Conservation (phyloP, 2,329 filamentous ascomycete genomes). For the Penicillium sp. region DNA sequence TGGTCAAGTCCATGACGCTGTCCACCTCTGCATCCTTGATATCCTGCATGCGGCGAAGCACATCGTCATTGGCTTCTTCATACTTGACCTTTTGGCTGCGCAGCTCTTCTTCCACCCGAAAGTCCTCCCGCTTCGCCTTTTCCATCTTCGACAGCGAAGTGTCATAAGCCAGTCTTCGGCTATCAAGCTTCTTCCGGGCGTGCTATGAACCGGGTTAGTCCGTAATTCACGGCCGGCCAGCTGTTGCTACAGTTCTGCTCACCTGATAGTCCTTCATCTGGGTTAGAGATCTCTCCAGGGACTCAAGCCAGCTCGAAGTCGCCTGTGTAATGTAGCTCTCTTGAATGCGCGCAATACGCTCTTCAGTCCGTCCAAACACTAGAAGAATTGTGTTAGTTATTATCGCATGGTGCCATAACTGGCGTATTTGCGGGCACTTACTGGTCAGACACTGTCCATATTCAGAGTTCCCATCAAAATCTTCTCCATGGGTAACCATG, state of each 20-base stretch:
- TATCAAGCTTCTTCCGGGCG: constrained; percentile 92
- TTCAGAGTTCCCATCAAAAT: constrained; percentile 87
- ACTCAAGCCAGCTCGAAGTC: constrained; percentile 84
- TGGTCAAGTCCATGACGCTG: constrained; percentile 73
- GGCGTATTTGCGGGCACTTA: constrained; percentile 41
- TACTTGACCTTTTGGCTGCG: constrained; percentile 92
- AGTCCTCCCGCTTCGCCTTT: constrained; percentile 92
- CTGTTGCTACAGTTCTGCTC: constrained; percentile 17
- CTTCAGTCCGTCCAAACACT: constrained; percentile 83
- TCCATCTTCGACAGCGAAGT: constrained; percentile 87
- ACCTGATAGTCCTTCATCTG: constrained; percentile 99
- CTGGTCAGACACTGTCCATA: constrained; percentile 83
- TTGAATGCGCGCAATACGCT: constrained; percentile 81
- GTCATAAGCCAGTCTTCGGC: constrained; percentile 84
- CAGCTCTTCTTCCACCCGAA: constrained; percentile 88
- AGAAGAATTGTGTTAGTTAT: constrained; percentile 9
- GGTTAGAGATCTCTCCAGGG: constrained; percentile 81
- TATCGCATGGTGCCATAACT: neutral
- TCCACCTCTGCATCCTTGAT: constrained; percentile 91
- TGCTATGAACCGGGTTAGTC: constrained; percentile 47
- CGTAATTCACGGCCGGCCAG: neutral
- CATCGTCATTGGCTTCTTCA: constrained; percentile 91
- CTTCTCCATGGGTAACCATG: constrained; percentile 87
- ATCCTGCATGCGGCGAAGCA: constrained; percentile 89
- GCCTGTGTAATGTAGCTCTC: constrained; percentile 78